Percentiles rank a stretch among this genome's conserved stretches.
Evolutionary conservation across 192 early-diverging fungal species (phyloP).

Genomic region (Coemansia umbellata): DNA sequence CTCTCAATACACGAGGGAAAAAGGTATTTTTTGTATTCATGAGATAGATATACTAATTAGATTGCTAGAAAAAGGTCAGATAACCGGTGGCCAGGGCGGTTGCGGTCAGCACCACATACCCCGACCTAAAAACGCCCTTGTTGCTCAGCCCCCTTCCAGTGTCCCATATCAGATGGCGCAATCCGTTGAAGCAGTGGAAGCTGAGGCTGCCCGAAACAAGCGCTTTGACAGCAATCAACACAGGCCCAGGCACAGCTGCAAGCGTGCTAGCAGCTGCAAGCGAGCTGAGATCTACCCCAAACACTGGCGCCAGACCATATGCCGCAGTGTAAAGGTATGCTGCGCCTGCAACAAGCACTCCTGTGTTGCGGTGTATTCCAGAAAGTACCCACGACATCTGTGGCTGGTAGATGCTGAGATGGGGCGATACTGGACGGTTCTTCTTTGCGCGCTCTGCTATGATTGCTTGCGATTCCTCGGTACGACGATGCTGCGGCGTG

Average conservation of each 20-base stretch:
- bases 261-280: slow-evolving; percentile 62
- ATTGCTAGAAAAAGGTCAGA: slow-evolving; percentile 53
- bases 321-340: slow-evolving; percentile 67
- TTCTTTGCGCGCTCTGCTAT: slow-evolving; percentile 49
- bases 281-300: slow-evolving; percentile 62
- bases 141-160: slow-evolving; percentile 62
- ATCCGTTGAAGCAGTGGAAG: slow-evolving; percentile 82
- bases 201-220: slow-evolving; percentile 67
- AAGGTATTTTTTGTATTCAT: no score
- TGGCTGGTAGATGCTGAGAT: slow-evolving; percentile 86
- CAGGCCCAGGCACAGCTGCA: slow-evolving; percentile 62
- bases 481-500: slow-evolving; percentile 21
- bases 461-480: slow-evolving; percentile 30
- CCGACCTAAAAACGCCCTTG: slow-evolving; percentile 78
- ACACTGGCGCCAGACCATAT: slow-evolving; percentile 61
- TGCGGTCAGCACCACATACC: slow-evolving; percentile 69
- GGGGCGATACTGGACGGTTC: slow-evolving; percentile 77
- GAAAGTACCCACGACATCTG: slow-evolving; percentile 85
- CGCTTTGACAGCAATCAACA: slow-evolving; percentile 69
- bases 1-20: no score
- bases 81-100: slow-evolving; percentile 56
- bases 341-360: slow-evolving; percentile 62
- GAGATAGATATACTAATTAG: no score
- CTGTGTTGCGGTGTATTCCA: slow-evolving; percentile 68
- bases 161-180: slow-evolving; percentile 95